phyloP scores from a whole-genome alignment of 2,329 filamentous ascomycete genomes.

The Microcera coccophila region DNA sequence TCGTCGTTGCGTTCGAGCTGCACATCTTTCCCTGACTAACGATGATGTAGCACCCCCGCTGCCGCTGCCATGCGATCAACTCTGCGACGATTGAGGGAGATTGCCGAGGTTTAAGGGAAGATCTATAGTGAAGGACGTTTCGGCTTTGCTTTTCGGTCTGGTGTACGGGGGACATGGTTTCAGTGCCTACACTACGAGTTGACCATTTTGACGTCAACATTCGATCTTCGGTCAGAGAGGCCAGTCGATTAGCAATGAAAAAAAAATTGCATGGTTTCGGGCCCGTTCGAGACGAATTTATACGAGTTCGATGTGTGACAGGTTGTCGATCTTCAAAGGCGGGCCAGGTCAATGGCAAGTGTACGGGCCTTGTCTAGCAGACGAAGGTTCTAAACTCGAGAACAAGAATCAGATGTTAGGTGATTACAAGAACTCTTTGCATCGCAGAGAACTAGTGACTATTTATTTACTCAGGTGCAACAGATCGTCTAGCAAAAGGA shows the following conservation, averaged over 20 bases:
- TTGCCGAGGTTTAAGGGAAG: constrained; percentile 79
- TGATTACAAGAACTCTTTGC: too few relatives aligned
- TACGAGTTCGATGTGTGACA: background rate
- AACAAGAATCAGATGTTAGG: too few relatives aligned
- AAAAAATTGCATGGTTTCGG: constrained; percentile 36
- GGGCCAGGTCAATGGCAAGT: too few relatives aligned
- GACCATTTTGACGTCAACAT: constrained; percentile 40
- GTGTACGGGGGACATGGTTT: constrained; percentile 44
- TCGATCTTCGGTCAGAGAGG: constrained; percentile 39
- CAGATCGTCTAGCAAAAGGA: too few relatives aligned
- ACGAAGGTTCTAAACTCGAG: too few relatives aligned
- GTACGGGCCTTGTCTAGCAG: too few relatives aligned
- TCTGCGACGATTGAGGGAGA: constrained; percentile 94
- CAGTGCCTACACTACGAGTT: constrained; percentile 42
- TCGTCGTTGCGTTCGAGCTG: background rate
- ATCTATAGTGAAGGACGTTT: constrained; percentile 32
- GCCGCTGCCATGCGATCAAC: constrained; percentile 93
- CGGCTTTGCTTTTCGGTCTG: constrained; percentile 46
- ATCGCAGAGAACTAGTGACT: too few relatives aligned
- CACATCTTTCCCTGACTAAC: constrained; percentile 22
- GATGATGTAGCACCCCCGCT: constrained; percentile 70
- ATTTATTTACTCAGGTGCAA: too few relatives aligned
- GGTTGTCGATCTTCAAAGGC: too few relatives aligned
- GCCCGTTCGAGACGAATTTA: constrained; percentile 21
- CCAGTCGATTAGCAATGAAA: constrained; percentile 44